A percentile compares a stretch with the other conserved stretches of the same genome.
Evolutionary conservation across 2,329 filamentous ascomycete species (phyloP).

Genomic region (Byssothecium circinans): DNA sequence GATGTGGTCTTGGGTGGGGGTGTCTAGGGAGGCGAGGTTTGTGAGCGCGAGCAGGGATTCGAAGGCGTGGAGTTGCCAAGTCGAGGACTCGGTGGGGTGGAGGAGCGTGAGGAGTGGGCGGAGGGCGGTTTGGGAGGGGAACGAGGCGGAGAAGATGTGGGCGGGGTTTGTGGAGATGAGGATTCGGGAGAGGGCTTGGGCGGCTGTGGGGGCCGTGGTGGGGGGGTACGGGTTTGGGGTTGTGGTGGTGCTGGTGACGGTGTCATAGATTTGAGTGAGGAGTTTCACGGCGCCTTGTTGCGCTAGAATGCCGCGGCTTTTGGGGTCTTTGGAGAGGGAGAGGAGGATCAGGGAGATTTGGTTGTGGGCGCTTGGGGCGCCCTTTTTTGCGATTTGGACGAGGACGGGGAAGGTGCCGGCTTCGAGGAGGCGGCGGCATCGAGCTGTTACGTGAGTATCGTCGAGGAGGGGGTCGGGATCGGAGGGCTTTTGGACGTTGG

Average conservation of each 20-base stretch:
- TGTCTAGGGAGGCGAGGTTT: slow-evolving; percentile 80
- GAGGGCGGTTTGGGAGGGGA: slow-evolving; percentile 75
- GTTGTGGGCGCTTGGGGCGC: slow-evolving; percentile 69
- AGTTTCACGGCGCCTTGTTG: slow-evolving; percentile 94
- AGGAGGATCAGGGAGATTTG: slow-evolving; percentile 77
- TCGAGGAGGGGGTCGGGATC: slow-evolving; percentile 70
- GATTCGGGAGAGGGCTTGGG: slow-evolving; percentile 80
- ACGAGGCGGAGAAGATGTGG: slow-evolving; percentile 78
- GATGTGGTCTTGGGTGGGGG: slow-evolving; percentile 65
- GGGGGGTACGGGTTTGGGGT: slow-evolving; percentile 35
- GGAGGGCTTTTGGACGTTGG: slow-evolving; percentile 72
- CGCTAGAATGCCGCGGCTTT: slow-evolving; percentile 75
- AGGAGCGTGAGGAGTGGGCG: slow-evolving; percentile 78
- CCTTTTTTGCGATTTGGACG: slow-evolving; percentile 72
- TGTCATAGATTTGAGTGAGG: slow-evolving; percentile 69
- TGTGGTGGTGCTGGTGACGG: slow-evolving; percentile 50
- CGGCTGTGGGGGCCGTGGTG: slow-evolving; percentile 57
- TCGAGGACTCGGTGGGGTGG: slow-evolving; percentile 57
- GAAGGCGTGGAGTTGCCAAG: slow-evolving; percentile 82
- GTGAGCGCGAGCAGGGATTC: slow-evolving; percentile 90
- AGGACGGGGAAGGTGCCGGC: slow-evolving; percentile 76
- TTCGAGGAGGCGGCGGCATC: slow-evolving; percentile 78
- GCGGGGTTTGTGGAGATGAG: slow-evolving; percentile 83
- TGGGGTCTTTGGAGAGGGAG: slow-evolving; percentile 72
- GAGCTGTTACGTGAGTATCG: slow-evolving; percentile 71